Conservation (phyloP, 306 rosid species). For the Malus orientalis region DNA sequence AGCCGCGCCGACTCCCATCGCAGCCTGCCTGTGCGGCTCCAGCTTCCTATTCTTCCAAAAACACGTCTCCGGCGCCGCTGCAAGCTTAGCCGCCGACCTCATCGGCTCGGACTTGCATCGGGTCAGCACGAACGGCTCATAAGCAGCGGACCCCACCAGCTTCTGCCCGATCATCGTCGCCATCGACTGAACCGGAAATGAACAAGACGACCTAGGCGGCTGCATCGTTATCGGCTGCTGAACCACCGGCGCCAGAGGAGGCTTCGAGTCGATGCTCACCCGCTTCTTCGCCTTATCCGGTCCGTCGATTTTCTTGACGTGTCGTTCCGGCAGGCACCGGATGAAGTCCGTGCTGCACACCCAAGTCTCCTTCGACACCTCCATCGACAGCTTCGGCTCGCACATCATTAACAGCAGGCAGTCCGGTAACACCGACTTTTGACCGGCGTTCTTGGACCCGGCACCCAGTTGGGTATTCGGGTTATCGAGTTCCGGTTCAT, state of each 20-base stretch:
- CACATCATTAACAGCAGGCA: constrained; percentile 93
- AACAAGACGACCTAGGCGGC: constrained; percentile 76
- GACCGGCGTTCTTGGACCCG: constrained; percentile 15
- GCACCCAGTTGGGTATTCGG: not conserved
- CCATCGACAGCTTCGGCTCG: constrained; percentile 97
- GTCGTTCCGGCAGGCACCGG: constrained; percentile 61
- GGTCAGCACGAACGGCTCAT: constrained; percentile 79
- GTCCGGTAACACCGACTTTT: constrained; percentile 44
- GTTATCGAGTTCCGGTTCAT: not conserved
- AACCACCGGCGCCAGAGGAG: not conserved
- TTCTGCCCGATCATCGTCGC: constrained; percentile 73
- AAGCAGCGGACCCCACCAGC: constrained; percentile 49
- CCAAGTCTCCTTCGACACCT: constrained; percentile 95
- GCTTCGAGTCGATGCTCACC: constrained; percentile 16
- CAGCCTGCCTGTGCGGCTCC: constrained; percentile 59
- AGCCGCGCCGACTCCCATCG: constrained; percentile 74
- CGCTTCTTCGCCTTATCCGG: constrained; percentile 32
- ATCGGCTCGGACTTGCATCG: constrained; percentile 97
- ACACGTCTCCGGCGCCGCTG: constrained; percentile 60
- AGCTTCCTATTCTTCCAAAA: constrained; percentile 76
- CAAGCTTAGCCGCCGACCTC: constrained; percentile 58
- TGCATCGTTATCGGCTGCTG: constrained; percentile 35
- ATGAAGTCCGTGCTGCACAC: constrained; percentile 79
- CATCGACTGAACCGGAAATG: constrained; percentile 64
- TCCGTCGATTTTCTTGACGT: constrained; percentile 18